phyloP scores from a whole-genome alignment of 225 moss, liverwort and hornwort species.

The Pseudoscleropodium purum region DNA sequence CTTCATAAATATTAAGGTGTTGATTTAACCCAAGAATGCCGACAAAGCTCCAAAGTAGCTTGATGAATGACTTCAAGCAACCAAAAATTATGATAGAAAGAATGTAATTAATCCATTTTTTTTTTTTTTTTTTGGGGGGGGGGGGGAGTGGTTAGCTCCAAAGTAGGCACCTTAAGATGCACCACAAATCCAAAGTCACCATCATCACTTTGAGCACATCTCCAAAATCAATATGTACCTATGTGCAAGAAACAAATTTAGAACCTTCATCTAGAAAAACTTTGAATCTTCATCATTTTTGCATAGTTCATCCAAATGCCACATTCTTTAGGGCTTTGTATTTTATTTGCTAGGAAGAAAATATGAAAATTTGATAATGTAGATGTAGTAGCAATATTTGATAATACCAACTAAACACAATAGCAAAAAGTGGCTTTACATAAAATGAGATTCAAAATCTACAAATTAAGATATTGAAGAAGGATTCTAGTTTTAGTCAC shows the following conservation, averaged over 20 bases:
- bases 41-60: fast-evolving
- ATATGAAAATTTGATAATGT: no score
- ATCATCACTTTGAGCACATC: no score
- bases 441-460: neutral
- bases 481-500: neutral
- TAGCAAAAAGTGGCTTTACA: neutral
- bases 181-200: no score
- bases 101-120: neutral
- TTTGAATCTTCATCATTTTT: no score
- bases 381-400: no score
- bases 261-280: no score
- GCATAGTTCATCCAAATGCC: no score
- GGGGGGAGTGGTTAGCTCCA: neutral
- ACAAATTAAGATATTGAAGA: neutral
- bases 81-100: neutral
- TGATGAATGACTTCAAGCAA: neutral
- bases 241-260: no score
- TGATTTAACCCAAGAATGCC: neutral
- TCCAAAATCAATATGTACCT: no score
- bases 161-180: fast-evolving
- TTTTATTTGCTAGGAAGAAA: no score
- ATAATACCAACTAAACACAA: no score
- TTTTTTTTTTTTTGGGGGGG: neutral
- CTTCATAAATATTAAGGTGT: neutral
- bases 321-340: no score